These are phyloP conservation scores for Mucor saturninus DNA, from an alignment of 371 early-diverging fungal species.

Conservation along the genomic window DNA sequence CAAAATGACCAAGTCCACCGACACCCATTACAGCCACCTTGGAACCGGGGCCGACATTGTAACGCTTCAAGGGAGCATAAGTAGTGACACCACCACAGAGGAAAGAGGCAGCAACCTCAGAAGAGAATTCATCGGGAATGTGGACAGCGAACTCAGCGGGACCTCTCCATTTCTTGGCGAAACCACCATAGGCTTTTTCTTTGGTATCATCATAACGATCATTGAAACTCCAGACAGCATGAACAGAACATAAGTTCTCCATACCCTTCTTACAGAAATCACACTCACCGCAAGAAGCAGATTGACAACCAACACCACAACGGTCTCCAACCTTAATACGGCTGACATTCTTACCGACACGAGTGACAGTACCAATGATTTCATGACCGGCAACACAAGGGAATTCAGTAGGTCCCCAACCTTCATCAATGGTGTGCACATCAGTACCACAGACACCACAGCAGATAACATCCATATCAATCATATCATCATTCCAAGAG, in stretches of 20 bases:
- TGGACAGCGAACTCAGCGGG: constrained; percentile 54
- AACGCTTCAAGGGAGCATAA: constrained; percentile 59
- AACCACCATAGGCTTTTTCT: constrained; percentile 64
- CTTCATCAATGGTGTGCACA: constrained; percentile 67
- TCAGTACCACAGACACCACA: constrained; percentile 68
- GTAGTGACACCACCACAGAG: constrained; percentile 60
- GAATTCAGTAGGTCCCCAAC: constrained; percentile 68
- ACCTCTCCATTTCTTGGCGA: constrained; percentile 66
- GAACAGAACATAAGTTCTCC: constrained; percentile 42
- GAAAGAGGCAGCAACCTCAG: constrained; percentile 59
- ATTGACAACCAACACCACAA: constrained; percentile 75
- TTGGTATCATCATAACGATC: constrained; percentile 65
- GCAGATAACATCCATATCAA: constrained; percentile 64
- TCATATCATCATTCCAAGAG: constrained; percentile 53
- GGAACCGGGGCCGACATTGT: constrained; percentile 53
- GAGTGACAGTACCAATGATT: constrained; percentile 61
- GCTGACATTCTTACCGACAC: constrained; percentile 52
- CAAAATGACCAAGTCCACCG: constrained; percentile 81
- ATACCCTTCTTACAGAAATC: constrained; percentile 39
- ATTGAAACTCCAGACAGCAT: constrained; percentile 63
- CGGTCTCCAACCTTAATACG: constrained; percentile 64
- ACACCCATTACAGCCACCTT: constrained; percentile 76
- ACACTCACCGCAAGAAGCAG: constrained; percentile 45
- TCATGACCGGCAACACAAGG: constrained; percentile 72
- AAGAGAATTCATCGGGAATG: constrained; percentile 58